Evolutionary conservation across 1,284 basidiomycete genomes (phyloP).

Genomic region (Cryptococcus amylolentus): DNA sequence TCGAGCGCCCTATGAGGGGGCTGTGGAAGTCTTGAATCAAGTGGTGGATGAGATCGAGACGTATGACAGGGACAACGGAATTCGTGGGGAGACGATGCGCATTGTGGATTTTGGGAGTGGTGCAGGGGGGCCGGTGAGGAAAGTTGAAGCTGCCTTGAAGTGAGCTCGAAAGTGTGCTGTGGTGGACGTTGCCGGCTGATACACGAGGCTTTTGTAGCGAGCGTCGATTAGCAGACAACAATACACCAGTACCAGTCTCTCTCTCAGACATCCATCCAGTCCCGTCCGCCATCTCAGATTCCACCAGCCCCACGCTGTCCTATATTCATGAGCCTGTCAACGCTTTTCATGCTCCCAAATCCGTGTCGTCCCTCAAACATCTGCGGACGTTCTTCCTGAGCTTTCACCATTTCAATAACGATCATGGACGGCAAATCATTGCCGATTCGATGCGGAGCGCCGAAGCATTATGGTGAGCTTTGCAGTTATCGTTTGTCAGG

Average conservation of each 20-base stretch:
- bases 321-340: conserved; percentile 34
- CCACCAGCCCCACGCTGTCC: conserved; percentile 10
- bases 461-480: conserved; percentile 39
- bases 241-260: conserved; percentile 16
- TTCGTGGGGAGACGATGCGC: conserved; percentile 2
- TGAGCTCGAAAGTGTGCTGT: conserved; percentile 16
- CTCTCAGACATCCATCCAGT: conserved; percentile 30
- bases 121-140: conserved; percentile 37
- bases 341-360: conserved; percentile 23
- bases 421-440: conserved; percentile 28
- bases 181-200: not conserved
- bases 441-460: conserved; percentile 37
- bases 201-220: not conserved
- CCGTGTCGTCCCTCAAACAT: conserved; percentile 15
- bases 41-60: conserved; percentile 27
- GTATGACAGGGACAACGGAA: not conserved
- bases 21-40: conserved; percentile 26
- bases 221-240: conserved; percentile 2
- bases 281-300: not conserved
- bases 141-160: conserved; percentile 38
- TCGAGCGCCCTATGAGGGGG: conserved; percentile 27
- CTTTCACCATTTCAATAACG: conserved; percentile 44
- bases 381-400: conserved; percentile 41
- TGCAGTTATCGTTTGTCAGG: not conserved
- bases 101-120: conserved; percentile 43